Percentiles rank a stretch among this genome's conserved stretches.
Conservation (phyloP, 139 green algal species). For the Asterochloris erici region DNA sequence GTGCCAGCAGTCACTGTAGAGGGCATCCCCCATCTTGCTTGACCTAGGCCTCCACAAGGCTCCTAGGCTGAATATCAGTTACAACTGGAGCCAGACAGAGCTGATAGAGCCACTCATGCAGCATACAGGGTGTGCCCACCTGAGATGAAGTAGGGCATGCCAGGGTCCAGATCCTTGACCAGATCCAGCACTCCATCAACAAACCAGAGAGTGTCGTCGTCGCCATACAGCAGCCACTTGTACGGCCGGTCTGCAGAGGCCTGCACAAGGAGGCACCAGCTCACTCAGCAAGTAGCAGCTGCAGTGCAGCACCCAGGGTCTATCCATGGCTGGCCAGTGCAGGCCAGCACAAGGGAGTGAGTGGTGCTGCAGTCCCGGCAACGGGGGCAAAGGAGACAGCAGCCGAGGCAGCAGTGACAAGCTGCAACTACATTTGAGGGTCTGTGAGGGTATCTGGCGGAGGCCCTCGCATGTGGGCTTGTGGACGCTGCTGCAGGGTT, state of each 20-base stretch:
- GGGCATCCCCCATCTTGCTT: not conserved
- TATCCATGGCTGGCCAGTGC: not conserved
- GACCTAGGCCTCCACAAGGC: not conserved
- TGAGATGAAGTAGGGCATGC: slow-evolving; percentile 31
- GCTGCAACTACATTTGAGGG: not conserved
- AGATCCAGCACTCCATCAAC: slow-evolving; percentile 13
- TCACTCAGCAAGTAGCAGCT: not conserved
- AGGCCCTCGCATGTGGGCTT: too few relatives aligned
- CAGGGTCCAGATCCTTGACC: slow-evolving; percentile 25
- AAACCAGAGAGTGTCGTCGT: slow-evolving; percentile 36
- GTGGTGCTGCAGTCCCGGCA: not conserved
- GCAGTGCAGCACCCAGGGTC: slow-evolving; percentile 16
- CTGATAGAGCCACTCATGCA: not conserved
- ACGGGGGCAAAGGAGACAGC: not conserved
- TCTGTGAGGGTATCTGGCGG: too few relatives aligned
- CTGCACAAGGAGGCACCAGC: slow-evolving; percentile 10
- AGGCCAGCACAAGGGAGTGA: not conserved
- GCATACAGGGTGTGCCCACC: not conserved
- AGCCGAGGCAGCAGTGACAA: not conserved
- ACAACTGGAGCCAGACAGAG: not conserved
- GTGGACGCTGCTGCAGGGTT: too few relatives aligned
- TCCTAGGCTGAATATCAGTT: not conserved
- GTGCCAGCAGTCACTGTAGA: not conserved
- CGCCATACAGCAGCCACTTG: slow-evolving; percentile 36
- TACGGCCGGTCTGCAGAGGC: slow-evolving; percentile 16